Conservation (phyloP, 495 filamentous ascomycete species). For the Hypoxylon subgilvum region DNA sequence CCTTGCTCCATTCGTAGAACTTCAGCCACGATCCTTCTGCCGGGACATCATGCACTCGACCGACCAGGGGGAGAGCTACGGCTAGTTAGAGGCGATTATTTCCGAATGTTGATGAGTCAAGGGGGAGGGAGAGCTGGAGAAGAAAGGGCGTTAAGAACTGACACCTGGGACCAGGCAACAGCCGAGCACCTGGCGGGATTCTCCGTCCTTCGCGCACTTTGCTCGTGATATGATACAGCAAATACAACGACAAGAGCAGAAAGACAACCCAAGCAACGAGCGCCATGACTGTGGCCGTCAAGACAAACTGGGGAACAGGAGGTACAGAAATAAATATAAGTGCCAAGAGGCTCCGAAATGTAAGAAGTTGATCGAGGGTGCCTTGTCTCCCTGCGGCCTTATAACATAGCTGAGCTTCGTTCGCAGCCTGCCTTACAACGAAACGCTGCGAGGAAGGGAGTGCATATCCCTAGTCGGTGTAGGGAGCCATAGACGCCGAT, state of each 20-base stretch:
- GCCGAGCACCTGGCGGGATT: conserved; percentile 34
- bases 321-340: neutral
- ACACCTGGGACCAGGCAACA: conserved; percentile 44
- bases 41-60: conserved; percentile 65
- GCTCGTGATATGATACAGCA: conserved; percentile 27
- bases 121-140: neutral
- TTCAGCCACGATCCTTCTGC: conserved; percentile 58
- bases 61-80: conserved; percentile 58
- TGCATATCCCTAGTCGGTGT: conserved; percentile 5
- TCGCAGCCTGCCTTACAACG: conserved; percentile 4
- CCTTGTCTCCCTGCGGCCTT: conserved; percentile 9
- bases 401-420: conserved; percentile 19
- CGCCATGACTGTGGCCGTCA: conserved; percentile 25
- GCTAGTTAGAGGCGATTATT: neutral
- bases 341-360: conserved; percentile 8
- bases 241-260: conserved; percentile 15
- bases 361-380: conserved; percentile 1
- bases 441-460: conserved; percentile 7
- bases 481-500: conserved; percentile 5
- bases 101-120: neutral
- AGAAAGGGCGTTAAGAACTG: conserved; percentile 14
- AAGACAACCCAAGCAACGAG: conserved; percentile 18
- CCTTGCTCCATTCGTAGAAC: conserved; percentile 66
- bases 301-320: neutral
- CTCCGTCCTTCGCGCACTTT: conserved; percentile 10